A percentile compares a stretch with the other conserved stretches of the same genome.
phyloP scores from a whole-genome alignment of 257 asterid species.

The Lithospermum erythrorhizon region DNA sequence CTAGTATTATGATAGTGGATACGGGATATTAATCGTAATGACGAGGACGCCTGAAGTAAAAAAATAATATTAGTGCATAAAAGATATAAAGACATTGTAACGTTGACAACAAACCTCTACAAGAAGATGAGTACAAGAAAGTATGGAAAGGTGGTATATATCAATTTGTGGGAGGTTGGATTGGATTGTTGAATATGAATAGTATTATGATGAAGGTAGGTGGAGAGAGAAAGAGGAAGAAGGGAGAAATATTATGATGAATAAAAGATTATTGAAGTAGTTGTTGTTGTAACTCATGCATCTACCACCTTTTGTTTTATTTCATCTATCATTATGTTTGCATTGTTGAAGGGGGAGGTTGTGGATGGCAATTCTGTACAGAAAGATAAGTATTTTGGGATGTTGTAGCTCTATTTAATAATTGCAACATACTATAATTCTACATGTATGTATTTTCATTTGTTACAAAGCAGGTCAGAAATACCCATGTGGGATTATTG shows the following conservation, averaged over 20 bases:
- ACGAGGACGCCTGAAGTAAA: too few species aligned
- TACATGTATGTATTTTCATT: background rate
- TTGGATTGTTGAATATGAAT: background rate
- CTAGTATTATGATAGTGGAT: too few species aligned
- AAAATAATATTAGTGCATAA: too few species aligned
- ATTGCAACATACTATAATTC: background rate
- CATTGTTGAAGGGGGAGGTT: constrained; percentile 6
- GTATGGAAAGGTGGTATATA: background rate
- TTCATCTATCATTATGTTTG: constrained; percentile 34
- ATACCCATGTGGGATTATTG: too few species aligned
- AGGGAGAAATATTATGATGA: background rate
- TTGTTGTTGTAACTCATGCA: constrained; percentile 76
- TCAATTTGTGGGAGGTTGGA: background rate
- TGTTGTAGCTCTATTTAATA: background rate
- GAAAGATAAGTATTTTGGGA: background rate
- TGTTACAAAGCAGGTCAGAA: too few species aligned
- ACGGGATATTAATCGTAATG: too few species aligned
- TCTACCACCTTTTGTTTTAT: constrained; percentile 92
- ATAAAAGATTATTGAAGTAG: constrained; percentile 15
- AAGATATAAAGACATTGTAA: background rate
- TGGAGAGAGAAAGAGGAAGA: background rate
- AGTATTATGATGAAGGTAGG: background rate
- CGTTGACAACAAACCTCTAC: background rate
- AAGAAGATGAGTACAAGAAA: background rate
- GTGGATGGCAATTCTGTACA: background rate